These are phyloP conservation scores for Ustilaginoidea virens DNA, from an alignment of 2,329 filamentous ascomycete species.

Conservation along the genomic window DNA sequence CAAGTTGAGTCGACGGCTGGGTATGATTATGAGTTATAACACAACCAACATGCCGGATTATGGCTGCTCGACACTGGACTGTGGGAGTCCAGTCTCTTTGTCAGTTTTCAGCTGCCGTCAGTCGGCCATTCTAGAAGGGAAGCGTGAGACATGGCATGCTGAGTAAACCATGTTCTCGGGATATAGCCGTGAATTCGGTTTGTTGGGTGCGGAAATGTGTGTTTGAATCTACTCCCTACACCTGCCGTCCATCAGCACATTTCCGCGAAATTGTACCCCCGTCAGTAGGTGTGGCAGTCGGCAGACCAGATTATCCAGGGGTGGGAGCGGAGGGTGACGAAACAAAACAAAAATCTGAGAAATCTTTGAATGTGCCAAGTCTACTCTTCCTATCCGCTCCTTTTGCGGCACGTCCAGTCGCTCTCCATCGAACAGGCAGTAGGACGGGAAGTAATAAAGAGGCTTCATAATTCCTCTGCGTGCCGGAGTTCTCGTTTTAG, in stretches of 20 bases:
- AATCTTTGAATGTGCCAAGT: slow-evolving; percentile 1
- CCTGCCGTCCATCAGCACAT: slow-evolving; percentile 1
- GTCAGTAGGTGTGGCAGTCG: no score
- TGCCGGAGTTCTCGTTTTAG: neutral
- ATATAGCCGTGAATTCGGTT: slow-evolving; percentile 2
- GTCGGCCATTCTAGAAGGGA: slow-evolving; percentile 7
- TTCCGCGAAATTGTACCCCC: neutral
- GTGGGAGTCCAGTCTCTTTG: no score
- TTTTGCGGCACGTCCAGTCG: neutral
- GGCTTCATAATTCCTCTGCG: neutral
- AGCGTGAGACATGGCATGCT: slow-evolving; percentile 5
- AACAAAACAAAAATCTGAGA: slow-evolving; percentile 2
- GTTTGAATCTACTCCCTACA: slow-evolving; percentile 1
- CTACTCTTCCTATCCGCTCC: neutral
- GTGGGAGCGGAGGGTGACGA: no score
- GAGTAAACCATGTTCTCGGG: slow-evolving; percentile 1
- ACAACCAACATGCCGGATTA: no score
- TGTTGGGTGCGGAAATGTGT: neutral
- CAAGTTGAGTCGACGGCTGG: no score
- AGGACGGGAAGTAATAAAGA: neutral
- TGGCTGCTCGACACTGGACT: no score
- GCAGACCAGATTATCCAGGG: no score
- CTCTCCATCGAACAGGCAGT: neutral
- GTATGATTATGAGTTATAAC: no score
- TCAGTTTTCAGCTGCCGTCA: slow-evolving; percentile 1